A percentile compares a stretch with the other conserved stretches of the same genome.
These are phyloP conservation scores for Guadua angustifolia DNA, from an alignment of 176 grass and related monocot species.

Conservation along the genomic window DNA sequence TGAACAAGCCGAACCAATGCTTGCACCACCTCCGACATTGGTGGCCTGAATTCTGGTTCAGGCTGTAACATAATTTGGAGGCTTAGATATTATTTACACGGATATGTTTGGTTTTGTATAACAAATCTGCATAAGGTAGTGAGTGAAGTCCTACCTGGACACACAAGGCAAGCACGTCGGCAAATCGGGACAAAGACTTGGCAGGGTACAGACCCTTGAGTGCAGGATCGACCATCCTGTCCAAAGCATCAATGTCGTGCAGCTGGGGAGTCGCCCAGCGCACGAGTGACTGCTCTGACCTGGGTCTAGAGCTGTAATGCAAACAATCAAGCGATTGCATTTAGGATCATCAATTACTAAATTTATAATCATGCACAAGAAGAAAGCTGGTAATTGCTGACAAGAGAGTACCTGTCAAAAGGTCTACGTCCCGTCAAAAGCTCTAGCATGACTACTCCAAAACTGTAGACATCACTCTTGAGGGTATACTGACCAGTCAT, in stretches of 20 bases:
- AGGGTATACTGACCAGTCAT: slow-evolving; percentile 85
- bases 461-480: slow-evolving; percentile 95
- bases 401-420: slow-evolving; percentile 69
- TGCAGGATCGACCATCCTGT: slow-evolving; percentile 75
- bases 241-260: slow-evolving; percentile 80
- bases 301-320: slow-evolving; percentile 52
- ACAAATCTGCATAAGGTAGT: not conserved
- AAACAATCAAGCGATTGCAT: not conserved
- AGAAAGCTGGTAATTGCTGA: not conserved
- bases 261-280: slow-evolving; percentile 74
- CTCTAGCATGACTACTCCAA: slow-evolving; percentile 97
- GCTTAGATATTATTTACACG: not conserved
- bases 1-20: slow-evolving; percentile 73
- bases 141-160: slow-evolving; percentile 60
- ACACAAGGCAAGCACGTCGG: slow-evolving; percentile 69
- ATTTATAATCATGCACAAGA: too few relatives aligned
- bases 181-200: slow-evolving; percentile 74
- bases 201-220: slow-evolving; percentile 63
- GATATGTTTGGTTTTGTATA: not conserved
- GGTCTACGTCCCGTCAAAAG: slow-evolving; percentile 85
- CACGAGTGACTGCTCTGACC: slow-evolving; percentile 69
- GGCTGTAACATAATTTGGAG: slow-evolving; percentile 49
- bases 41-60: slow-evolving; percentile 80
- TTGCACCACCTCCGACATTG: slow-evolving; percentile 85
- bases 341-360: slow-evolving; percentile 14